A percentile compares a stretch with the other conserved stretches of the same genome.
phyloP scores from a whole-genome alignment of 257 asterid genomes.

The Gynochthodes officinalis region DNA sequence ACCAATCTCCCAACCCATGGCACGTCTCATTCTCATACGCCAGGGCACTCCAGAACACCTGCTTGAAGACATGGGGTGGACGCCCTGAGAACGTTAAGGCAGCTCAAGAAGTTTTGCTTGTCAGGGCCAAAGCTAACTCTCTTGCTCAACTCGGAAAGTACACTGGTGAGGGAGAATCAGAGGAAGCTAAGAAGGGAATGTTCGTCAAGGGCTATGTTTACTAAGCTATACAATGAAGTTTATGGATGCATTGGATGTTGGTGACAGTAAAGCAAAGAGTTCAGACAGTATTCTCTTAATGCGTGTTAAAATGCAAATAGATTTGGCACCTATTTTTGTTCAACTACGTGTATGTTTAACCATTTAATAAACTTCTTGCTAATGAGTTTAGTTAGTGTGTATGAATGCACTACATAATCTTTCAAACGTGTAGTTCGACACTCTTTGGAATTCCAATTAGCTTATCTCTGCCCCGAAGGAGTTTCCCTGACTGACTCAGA shows the following conservation, averaged over 20 bases:
- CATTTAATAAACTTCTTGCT: constrained; percentile 22
- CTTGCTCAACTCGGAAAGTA: constrained; percentile 79
- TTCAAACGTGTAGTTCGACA: background rate
- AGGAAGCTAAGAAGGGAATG: constrained; percentile 73
- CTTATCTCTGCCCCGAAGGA: background rate
- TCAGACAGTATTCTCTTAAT: constrained; percentile 8
- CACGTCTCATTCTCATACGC: constrained; percentile 79
- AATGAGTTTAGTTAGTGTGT: constrained; percentile 37
- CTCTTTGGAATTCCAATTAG: background rate
- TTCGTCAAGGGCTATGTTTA: constrained; percentile 68
- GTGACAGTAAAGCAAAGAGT: constrained; percentile 16
- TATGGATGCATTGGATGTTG: constrained; percentile 7
- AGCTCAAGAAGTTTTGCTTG: constrained; percentile 58
- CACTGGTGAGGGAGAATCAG: constrained; percentile 74
- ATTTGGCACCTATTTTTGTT: constrained; percentile 28
- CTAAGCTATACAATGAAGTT: constrained; percentile 28
- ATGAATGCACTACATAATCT: background rate
- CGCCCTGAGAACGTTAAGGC: constrained; percentile 60
- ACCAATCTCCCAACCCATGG: constrained; percentile 81
- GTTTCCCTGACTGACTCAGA: background rate
- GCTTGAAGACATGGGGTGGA: constrained; percentile 79
- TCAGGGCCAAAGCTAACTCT: constrained; percentile 70
- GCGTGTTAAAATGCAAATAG: constrained; percentile 9
- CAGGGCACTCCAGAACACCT: constrained; percentile 75
- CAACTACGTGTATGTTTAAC: constrained; percentile 27